Evolutionary conservation across 352 stramenopile genomes (phyloP).

Genomic region (Globisporangium yorkense): DNA sequence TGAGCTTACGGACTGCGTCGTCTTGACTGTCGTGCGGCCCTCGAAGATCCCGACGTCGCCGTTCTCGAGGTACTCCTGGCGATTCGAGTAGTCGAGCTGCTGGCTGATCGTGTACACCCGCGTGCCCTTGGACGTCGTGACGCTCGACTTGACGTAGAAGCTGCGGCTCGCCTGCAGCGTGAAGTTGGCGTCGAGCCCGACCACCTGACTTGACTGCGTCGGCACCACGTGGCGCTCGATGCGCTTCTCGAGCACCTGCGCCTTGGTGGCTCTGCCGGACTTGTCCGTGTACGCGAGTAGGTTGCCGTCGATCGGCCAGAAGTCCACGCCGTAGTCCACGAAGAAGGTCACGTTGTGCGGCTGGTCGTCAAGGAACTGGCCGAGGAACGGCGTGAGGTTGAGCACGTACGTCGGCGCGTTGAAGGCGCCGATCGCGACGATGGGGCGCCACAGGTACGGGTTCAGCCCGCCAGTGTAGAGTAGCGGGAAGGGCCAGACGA

Average conservation of each 20-base stretch:
- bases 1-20: conserved; percentile 22
- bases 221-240: conserved; percentile 23
- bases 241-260: conserved; percentile 28
- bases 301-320: conserved; percentile 66
- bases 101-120: conserved; percentile 51
- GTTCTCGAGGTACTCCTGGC: conserved; percentile 41
- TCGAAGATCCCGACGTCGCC: conserved; percentile 44
- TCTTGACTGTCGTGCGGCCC: conserved; percentile 27
- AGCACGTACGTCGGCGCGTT: conserved; percentile 68
- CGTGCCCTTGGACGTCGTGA: conserved; percentile 52
- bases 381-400: conserved; percentile 68
- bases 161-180: conserved; percentile 32
- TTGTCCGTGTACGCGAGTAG: conserved; percentile 50
- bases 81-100: conserved; percentile 40
- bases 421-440: conserved; percentile 67
- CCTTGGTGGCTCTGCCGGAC: conserved; percentile 28
- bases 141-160: conserved; percentile 35
- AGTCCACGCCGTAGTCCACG: conserved; percentile 59
- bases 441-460: conserved; percentile 71
- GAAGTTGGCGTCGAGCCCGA: conserved; percentile 36
- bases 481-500: conserved; percentile 68
- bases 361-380: conserved; percentile 41
- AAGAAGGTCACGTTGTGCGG: conserved; percentile 52
- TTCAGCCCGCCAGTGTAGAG: conserved; percentile 76
- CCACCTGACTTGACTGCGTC: conserved; percentile 10